Conservation (phyloP, 2,329 filamentous ascomycete species). For the Cadophora malorum region DNA sequence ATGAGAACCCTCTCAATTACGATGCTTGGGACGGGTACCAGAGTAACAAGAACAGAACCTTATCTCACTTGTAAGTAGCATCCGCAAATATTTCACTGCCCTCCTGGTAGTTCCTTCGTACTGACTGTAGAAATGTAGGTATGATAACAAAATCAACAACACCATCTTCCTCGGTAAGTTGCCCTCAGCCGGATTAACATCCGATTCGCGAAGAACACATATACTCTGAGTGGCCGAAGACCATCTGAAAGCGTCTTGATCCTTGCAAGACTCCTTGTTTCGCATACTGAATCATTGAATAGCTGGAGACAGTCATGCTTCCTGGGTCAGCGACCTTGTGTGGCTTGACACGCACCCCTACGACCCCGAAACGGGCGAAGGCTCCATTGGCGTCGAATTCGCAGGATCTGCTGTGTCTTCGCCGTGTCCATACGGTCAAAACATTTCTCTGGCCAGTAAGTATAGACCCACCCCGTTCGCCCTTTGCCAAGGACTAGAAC, state of each 20-base stretch:
- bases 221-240: background rate
- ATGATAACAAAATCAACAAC: constrained; percentile 72
- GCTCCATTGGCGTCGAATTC: constrained; percentile 67
- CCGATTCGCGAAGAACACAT: background rate
- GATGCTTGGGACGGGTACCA: constrained; percentile 50
- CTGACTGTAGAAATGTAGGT: background rate
- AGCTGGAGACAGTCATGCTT: constrained; percentile 72
- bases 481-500: background rate
- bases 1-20: constrained; percentile 54
- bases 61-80: constrained; percentile 62
- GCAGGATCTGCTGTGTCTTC: constrained; percentile 72
- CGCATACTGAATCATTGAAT: constrained; percentile 44
- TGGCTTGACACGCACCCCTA: constrained; percentile 63
- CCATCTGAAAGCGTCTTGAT: background rate
- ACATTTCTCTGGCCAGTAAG: constrained; percentile 56
- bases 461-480: too few relatives aligned
- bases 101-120: too few relatives aligned
- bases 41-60: constrained; percentile 73
- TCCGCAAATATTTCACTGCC: too few relatives aligned
- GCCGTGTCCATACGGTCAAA: constrained; percentile 62
- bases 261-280: background rate
- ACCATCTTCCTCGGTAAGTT: constrained; percentile 62
- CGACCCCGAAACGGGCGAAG: constrained; percentile 57
- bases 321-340: constrained; percentile 66
- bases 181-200: background rate